Conservation (phyloP, 108 stramenopile species). For the Nitzschia palea region DNA sequence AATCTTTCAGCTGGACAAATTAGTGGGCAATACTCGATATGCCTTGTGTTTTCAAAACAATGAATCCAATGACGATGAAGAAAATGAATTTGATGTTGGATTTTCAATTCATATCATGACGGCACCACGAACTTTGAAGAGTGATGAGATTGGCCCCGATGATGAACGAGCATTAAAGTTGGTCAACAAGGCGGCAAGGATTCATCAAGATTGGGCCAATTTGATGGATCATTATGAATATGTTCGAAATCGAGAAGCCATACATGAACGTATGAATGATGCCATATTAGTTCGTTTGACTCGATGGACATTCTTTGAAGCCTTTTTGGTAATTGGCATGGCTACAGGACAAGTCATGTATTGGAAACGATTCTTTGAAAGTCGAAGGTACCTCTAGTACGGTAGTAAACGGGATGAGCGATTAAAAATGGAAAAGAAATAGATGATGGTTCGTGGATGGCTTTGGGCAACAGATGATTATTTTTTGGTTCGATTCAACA, state of each 20-base stretch:
- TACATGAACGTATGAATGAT: constrained; percentile 51
- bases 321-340: constrained; percentile 61
- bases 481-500: too few species aligned
- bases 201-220: constrained; percentile 41
- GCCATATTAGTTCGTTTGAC: constrained; percentile 54
- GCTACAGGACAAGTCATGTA: constrained; percentile 78
- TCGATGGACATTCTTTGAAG: constrained; percentile 76
- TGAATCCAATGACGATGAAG: constrained; percentile 39
- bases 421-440: too few species aligned
- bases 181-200: constrained; percentile 28
- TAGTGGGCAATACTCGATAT: constrained; percentile 29
- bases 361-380: constrained; percentile 82
- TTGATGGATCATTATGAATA: constrained; percentile 81
- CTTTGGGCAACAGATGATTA: too few species aligned
- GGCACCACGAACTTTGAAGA: constrained; percentile 42
- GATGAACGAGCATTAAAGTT: constrained; percentile 41
- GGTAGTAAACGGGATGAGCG: too few species aligned
- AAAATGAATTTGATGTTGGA: constrained; percentile 54
- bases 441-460: too few species aligned
- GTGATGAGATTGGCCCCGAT: constrained; percentile 63
- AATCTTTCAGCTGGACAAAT: constrained; percentile 41
- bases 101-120: constrained; percentile 57
- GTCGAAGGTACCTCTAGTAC: constrained; percentile 68
- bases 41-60: constrained; percentile 68
- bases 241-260: constrained; percentile 65